Base-by-base conservation (phyloP, 1,139 yeast genomes). In the Geotrichum phurueaensis region DNA sequence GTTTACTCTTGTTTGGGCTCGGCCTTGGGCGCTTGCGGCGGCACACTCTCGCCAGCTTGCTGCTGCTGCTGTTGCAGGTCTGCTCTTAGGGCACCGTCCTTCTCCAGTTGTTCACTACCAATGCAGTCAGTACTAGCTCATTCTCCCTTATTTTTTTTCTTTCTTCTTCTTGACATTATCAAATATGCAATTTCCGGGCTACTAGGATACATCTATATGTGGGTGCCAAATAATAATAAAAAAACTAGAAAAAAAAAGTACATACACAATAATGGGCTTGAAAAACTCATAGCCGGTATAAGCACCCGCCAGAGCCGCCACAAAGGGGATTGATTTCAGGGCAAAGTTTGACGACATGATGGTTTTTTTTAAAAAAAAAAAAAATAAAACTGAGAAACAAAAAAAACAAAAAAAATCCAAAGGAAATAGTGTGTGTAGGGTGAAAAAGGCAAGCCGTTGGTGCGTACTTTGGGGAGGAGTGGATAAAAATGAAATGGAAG, bases 201-300 rank as follows among this genome's bases (percentile, higher is more conserved):
- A 29, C 10, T 7, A 27, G 12, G 20, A 33, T 3, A 5, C 4
- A 15, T 20, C 18, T 33, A 45, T 23, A 18, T 20, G n/a, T 5
- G 9, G 33, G 51, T 20, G 15, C 9, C 12, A 20, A 15, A 12
- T n/a, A 15, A 18, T 12, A 5, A 51, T 9, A 51, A n/a, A 29
- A 29, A 13, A 13, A 27, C n/a, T 25, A 23, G 53, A 22, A 13
- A 5, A 13, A n/a, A n/a, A n/a, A n/a, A n/a, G 4, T 13, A 60
- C 62, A 15, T 54, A 60, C 62, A 60, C 48, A 12, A 60, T 54
- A 23, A 60, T 57, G 31, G 62, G 62, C 52, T 54, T 52, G 43
- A 60, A 60, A 36, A 60, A 57, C 3, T 51, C 49, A 29, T 57
- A 60, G 10, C 62, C 62, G 2, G 62, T 57, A 13, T 50, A 54